Base-by-base conservation (phyloP, 192 early-diverging fungal species). In the Coemansia sp. region DNA sequence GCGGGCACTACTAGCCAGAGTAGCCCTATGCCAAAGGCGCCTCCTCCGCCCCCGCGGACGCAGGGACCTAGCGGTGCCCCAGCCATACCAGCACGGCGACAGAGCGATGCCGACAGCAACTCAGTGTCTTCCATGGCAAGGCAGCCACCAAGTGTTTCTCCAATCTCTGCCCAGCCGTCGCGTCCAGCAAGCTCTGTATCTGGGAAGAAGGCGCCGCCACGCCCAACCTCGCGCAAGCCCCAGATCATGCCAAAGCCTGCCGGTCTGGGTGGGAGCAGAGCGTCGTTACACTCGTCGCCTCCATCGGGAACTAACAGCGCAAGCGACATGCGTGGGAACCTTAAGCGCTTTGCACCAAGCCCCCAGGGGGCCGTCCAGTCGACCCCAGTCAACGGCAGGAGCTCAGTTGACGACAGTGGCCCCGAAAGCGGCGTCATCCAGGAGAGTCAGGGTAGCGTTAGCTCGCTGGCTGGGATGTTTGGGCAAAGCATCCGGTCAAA, bases 381-480 rank as follows among this genome's bases (percentile, higher is more conserved):
- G 15, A 35, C 65, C 25, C 52, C 66, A 12, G 37, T 59, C 37
- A 59, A 53, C 13, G 66, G 66, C 29, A 64, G 78, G n/a, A 61
- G 51, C 68, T 70, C 71, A 7, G 40, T 46, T 5, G 72, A 80
- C 2, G 72, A 59, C 18, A 23, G 42, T 15, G 37, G 53, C 23
- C 48, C 28, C 26, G 60, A 58, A 7, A 67, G 71, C 12, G 72
- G 78, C 21, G 71, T 80, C 35, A 55, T 80, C 20, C 52, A 66
- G 37, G 78, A 80, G 66, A 80, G 72, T 59, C 78, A 80, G 63
- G 78, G 78, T 52, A 80, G 78, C 48, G 78, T 80, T 45, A 80
- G 78, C 63, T 71, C 78, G 35, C 63, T 80, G 30, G 72, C 72
- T 15, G 78, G 78, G 56, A 80, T 80, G 69, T 80, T 80, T 69